These are phyloP conservation scores for Phaeosphaeria sp. DNA, from an alignment of 2,329 filamentous ascomycete species.

Conservation along the genomic window DNA sequence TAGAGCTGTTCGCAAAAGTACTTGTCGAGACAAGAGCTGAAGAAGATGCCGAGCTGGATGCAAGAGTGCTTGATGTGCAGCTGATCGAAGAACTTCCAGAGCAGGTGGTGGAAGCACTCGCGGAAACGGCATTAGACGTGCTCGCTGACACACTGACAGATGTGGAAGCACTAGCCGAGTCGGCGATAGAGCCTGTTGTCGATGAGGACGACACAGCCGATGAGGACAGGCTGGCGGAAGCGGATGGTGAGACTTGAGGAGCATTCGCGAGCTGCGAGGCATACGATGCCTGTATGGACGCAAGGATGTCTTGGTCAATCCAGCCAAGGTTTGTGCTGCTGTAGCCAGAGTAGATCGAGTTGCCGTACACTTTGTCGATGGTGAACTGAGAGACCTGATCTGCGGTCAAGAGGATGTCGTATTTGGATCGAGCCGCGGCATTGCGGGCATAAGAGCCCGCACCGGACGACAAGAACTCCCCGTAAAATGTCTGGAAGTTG, in stretches of 20 bases:
- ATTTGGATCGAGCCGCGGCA: constrained; percentile 37
- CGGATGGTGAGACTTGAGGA: neutral
- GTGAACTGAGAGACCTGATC: constrained; percentile 46
- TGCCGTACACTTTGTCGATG: constrained; percentile 44
- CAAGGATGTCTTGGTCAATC: constrained; percentile 48
- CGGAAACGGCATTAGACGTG: neutral
- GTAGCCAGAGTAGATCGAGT: constrained; percentile 39
- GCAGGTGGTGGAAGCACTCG: constrained; percentile 13
- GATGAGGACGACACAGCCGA: constrained; percentile 14
- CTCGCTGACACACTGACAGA: neutral
- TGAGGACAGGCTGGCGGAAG: neutral
- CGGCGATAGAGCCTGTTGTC: neutral
- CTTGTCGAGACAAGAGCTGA: neutral
- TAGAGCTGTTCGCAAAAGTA: constrained; percentile 3
- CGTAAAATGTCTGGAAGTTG: constrained; percentile 41
- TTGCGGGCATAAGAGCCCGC: constrained; percentile 51
- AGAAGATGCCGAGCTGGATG: neutral
- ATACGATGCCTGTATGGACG: constrained; percentile 42
- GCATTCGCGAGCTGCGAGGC: constrained; percentile 21
- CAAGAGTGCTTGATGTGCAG: neutral
- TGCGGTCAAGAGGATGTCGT: constrained; percentile 44
- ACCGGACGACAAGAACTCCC: constrained; percentile 53
- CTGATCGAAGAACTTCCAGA: constrained; percentile 1
- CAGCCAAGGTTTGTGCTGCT: constrained; percentile 44
- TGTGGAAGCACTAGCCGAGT: constrained; percentile 9